Evolutionary conservation across 805 yeast species (phyloP).

Genomic region (Pichia sporocuriosa): DNA sequence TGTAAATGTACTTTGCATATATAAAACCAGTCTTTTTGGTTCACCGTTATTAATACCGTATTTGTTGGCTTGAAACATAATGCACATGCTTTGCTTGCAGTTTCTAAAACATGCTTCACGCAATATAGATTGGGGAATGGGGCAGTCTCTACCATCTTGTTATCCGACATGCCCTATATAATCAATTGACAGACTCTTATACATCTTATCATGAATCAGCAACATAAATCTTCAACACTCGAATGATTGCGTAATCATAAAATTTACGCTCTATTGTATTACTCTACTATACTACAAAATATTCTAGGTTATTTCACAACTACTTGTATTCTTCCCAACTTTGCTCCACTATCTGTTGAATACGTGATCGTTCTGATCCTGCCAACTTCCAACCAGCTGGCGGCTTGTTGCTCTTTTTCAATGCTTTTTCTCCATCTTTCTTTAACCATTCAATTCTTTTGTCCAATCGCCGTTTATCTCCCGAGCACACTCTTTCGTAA

Average conservation of each 20-base stretch:
- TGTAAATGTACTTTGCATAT: constrained; percentile 41
- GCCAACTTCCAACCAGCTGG: constrained; percentile 11
- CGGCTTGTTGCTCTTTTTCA: not conserved
- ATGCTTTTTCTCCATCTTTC: constrained; percentile 14
- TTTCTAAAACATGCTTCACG: constrained; percentile 35
- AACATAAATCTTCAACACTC: no score
- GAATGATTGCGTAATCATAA: no score
- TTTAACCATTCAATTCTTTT: constrained; percentile 23
- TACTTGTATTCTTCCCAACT: not conserved
- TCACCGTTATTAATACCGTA: constrained; percentile 37
- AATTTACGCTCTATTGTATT: not conserved
- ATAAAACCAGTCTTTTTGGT: constrained; percentile 47
- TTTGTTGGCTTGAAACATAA: constrained; percentile 45
- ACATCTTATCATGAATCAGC: no score
- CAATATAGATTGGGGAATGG: constrained; percentile 7
- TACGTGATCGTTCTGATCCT: constrained; percentile 6
- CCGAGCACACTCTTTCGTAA: constrained; percentile 18
- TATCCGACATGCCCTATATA: not conserved
- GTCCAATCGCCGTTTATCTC: constrained; percentile 9
- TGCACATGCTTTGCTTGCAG: constrained; percentile 39
- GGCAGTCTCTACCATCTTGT: not conserved
- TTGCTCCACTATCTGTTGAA: not conserved
- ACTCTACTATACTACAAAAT: constrained; percentile 14
- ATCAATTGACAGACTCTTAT: not conserved
- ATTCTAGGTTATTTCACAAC: not conserved